Base-by-base conservation (phyloP, 2,329 filamentous ascomycete species). In the Ceratocystis papillata region DNA sequence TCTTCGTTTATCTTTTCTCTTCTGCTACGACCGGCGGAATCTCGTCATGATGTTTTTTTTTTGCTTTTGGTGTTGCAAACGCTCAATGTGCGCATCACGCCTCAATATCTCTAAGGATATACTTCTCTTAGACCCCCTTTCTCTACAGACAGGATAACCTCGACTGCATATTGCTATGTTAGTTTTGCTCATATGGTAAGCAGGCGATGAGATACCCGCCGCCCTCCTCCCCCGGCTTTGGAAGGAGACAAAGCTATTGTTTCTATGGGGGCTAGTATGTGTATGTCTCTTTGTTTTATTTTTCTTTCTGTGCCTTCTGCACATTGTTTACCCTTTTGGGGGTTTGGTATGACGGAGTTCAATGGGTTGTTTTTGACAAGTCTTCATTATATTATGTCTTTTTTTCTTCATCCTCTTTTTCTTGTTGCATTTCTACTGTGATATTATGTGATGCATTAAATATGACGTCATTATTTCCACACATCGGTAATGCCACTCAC, bases 281-380 rank as follows among this genome's bases (percentile, higher is more conserved):
- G 46, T 48, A 48, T 48, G 17, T 20, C 46, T 46, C n/a, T 48
- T 22, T 48, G 17, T 50, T 22, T 50, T 20, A 20, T 22, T 57
- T 57, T 30, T 57, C 20, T 55, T 57, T 28, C 25, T 30, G 37
- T 41, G 37, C n/a, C 3, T 33, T 30, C 2, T 57, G 53, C 53
- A 57, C 53, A 57, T 50, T 62, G 22, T 64, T 61, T 45, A 41
- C 37, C 57, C 50, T 41, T 64, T 59, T 64, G 15, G 15, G 22
- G 25, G 15, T 57, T 57, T 28, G 53, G 53, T 28, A 57, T 57
- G 30, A 28, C 28, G 53, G 53, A 57, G 53, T 57, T 57, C 22
- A 30, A 28, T 33, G 53, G 53, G 53, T 57, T 33, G n/a, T 53
- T 57, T 57, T 57, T 17, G 6, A 33, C 53, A 33, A 57, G 53